Percentiles rank a stretch among this genome's conserved stretches.
Evolutionary conservation across 1,139 yeast species (phyloP).

Genomic region (Pichia sp.): DNA sequence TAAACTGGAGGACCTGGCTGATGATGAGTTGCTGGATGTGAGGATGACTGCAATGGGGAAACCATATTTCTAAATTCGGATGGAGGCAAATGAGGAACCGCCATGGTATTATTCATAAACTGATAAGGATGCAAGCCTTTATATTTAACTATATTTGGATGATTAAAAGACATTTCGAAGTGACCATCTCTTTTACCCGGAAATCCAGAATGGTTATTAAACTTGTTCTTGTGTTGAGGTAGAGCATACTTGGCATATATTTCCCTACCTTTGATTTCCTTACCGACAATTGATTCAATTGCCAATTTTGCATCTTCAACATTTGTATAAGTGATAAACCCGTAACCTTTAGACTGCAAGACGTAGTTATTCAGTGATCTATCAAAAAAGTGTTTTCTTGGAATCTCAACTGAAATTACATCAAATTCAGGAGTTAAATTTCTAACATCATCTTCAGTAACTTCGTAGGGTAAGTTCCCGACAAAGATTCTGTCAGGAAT

Average conservation of each 20-base stretch:
- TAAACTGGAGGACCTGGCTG: slow-evolving; percentile 1
- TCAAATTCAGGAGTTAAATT: slow-evolving; percentile 21
- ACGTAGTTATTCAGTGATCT: slow-evolving; percentile 15
- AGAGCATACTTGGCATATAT: slow-evolving; percentile 45
- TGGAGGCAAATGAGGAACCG: background rate
- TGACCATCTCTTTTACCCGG: too few species aligned
- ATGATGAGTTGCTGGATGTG: background rate
- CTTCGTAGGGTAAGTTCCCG: slow-evolving; percentile 42
- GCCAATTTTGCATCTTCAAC: slow-evolving; percentile 33
- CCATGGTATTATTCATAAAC: background rate
- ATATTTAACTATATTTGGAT: background rate
- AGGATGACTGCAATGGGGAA: background rate
- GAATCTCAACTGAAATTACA: slow-evolving; percentile 24
- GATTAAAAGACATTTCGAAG: too few species aligned
- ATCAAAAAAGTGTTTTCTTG: slow-evolving; percentile 20
- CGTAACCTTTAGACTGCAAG: slow-evolving; percentile 21
- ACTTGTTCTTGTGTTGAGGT: slow-evolving; percentile 26
- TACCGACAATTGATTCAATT: slow-evolving; percentile 35
- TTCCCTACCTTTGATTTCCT: slow-evolving; percentile 38
- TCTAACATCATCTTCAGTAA: slow-evolving; percentile 30
- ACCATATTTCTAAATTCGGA: too few species aligned
- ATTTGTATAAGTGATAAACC: slow-evolving; percentile 21
- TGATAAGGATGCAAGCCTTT: background rate
- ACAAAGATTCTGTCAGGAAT: slow-evolving; percentile 30
- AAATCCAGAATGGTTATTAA: background rate